phyloP scores from a whole-genome alignment of 208 protist species.

The Trypanosomatidae sp. region DNA sequence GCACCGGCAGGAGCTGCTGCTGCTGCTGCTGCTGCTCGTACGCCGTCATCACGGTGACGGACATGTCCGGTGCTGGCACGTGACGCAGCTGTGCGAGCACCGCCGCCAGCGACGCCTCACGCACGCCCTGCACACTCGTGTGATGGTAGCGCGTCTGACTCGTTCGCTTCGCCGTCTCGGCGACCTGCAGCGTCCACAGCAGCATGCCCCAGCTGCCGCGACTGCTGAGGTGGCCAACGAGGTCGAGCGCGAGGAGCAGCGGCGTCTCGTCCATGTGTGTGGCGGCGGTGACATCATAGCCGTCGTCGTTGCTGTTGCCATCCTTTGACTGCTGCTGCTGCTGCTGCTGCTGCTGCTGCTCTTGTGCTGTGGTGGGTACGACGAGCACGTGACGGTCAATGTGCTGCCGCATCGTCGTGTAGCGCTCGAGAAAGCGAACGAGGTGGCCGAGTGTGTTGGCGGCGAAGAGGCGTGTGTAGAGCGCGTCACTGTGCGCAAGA shows the following conservation, averaged over 20 bases:
- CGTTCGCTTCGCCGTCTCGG: slow-evolving; percentile 38
- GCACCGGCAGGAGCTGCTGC: too few relatives aligned
- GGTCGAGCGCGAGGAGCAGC: slow-evolving; percentile 43
- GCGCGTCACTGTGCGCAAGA: too few relatives aligned
- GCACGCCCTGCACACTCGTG: too few relatives aligned
- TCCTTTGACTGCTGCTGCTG: slow-evolving; percentile 4
- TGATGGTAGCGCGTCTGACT: slow-evolving; percentile 18
- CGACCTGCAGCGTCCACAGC: slow-evolving; percentile 32
- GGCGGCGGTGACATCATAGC: background rate
- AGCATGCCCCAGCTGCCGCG: slow-evolving; percentile 51
- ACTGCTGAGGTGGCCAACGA: slow-evolving; percentile 37
- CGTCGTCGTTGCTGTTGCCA: background rate
- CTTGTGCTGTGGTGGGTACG: too few relatives aligned
- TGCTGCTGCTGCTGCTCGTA: too few relatives aligned
- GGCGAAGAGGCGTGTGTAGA: too few relatives aligned
- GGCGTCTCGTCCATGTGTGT: slow-evolving; percentile 11
- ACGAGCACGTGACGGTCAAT: too few relatives aligned
- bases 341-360: slow-evolving; percentile 4
- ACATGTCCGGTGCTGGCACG: slow-evolving; percentile 14
- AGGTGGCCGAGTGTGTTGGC: too few relatives aligned
- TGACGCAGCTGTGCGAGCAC: slow-evolving; percentile 50
- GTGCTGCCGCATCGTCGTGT: too few relatives aligned
- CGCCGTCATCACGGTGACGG: too few relatives aligned
- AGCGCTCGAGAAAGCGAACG: too few relatives aligned
- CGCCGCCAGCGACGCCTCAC: slow-evolving; percentile 14